phyloP scores from a whole-genome alignment of 2,329 filamentous ascomycete genomes.

The Xylaria sp. region DNA sequence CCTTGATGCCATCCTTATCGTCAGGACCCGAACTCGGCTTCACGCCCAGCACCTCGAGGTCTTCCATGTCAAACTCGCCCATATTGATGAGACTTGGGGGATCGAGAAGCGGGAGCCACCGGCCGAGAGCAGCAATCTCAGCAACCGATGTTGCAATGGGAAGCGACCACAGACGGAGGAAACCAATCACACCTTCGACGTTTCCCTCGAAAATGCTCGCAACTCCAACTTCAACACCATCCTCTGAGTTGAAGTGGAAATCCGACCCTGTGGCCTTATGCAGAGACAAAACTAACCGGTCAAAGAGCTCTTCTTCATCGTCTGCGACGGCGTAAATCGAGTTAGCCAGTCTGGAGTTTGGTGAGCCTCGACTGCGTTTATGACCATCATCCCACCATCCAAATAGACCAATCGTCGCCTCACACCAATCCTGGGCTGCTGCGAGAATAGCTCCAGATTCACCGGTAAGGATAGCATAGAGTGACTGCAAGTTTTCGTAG shows the following conservation, averaged over 20 bases:
- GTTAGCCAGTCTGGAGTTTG: constrained; percentile 37
- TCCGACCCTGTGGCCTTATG: constrained; percentile 62
- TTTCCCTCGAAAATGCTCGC: constrained; percentile 81
- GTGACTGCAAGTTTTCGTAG: constrained; percentile 73
- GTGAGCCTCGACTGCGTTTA: constrained; percentile 34
- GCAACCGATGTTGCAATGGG: constrained; percentile 71
- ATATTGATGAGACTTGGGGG: constrained; percentile 50
- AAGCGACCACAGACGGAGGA: constrained; percentile 75
- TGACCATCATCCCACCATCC: constrained; percentile 88
- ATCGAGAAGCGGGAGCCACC: constrained; percentile 67
- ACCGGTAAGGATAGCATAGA: constrained; percentile 79
- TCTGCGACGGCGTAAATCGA: constrained; percentile 40
- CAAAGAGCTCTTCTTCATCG: constrained; percentile 65
- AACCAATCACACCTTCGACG: constrained; percentile 65
- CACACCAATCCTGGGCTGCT: constrained; percentile 83
- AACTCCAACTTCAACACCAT: constrained; percentile 72
- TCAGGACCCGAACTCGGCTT: constrained; percentile 50
- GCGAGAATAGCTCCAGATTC: constrained; percentile 69
- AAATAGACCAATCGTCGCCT: constrained; percentile 75
- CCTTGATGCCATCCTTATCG: constrained; percentile 63
- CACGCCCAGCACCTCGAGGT: constrained; percentile 76
- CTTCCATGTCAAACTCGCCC: constrained; percentile 71
- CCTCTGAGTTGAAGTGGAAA: constrained; percentile 71
- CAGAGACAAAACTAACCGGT: constrained; percentile 67
- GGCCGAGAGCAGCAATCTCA: constrained; percentile 76